A percentile compares a stretch with the other conserved stretches of the same genome.
These are phyloP conservation scores for Niebla homalea DNA, from an alignment of 495 filamentous ascomycete species.

Conservation along the genomic window DNA sequence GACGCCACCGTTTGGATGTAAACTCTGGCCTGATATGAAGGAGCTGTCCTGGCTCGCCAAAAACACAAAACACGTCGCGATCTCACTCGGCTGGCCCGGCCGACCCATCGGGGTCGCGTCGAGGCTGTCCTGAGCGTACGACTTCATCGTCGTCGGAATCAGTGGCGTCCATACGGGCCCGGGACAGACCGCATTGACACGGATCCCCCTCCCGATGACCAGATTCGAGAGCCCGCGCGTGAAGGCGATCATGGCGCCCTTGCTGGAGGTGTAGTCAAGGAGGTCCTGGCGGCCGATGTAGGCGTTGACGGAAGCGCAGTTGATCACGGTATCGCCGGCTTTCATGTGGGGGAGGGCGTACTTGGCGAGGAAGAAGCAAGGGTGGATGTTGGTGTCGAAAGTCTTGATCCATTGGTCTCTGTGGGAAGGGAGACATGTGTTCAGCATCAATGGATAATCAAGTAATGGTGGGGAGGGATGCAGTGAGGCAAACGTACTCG, in stretches of 20 bases:
- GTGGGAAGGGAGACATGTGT: neutral
- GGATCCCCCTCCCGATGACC: slow-evolving; percentile 55
- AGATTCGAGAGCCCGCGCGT: slow-evolving; percentile 70
- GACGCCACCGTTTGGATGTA: slow-evolving; percentile 58
- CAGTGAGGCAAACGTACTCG: slow-evolving; percentile 47
- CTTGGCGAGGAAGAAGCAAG: slow-evolving; percentile 65
- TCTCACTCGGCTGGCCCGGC: slow-evolving; percentile 64
- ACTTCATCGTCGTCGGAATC: slow-evolving; percentile 65
- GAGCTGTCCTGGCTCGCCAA: slow-evolving; percentile 63
- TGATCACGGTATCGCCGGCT: slow-evolving; percentile 67
- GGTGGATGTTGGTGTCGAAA: slow-evolving; percentile 66
- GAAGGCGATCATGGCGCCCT: slow-evolving; percentile 74
- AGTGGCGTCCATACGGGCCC: slow-evolving; percentile 81
- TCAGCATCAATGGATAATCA: slow-evolving; percentile 1
- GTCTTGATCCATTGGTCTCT: slow-evolving; percentile 65
- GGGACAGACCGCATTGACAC: slow-evolving; percentile 69
- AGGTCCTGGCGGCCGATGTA: slow-evolving; percentile 74
- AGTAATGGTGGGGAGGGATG: neutral
- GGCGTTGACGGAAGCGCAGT: slow-evolving; percentile 68
- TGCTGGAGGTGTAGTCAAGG: slow-evolving; percentile 74
- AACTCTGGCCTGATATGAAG: slow-evolving; percentile 44
- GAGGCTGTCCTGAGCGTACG: slow-evolving; percentile 57
- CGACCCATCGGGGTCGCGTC: slow-evolving; percentile 61
- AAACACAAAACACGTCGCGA: slow-evolving; percentile 79
- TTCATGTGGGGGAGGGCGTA: slow-evolving; percentile 66